Percentiles rank a stretch among this genome's conserved stretches.
Conservation (phyloP, 805 yeast genomes). For the Ogataea minuta region DNA sequence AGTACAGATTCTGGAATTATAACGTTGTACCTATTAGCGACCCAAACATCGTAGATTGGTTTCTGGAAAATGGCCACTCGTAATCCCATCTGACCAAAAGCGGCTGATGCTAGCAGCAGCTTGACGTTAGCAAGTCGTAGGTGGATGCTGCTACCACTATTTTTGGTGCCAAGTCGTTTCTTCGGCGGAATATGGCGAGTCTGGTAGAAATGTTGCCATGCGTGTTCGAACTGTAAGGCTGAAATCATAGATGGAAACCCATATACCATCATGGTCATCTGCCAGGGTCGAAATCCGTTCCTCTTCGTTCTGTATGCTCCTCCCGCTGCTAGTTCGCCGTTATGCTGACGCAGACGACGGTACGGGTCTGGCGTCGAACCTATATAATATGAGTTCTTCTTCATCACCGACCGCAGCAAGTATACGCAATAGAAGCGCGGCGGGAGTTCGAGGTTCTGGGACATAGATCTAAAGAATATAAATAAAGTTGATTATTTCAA, state of each 20-base stretch:
- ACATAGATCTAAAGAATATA: constrained; percentile 1
- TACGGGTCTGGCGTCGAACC: constrained; percentile 83
- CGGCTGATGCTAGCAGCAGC: constrained; percentile 40
- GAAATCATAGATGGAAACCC: constrained; percentile 70
- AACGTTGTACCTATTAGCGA: constrained; percentile 33
- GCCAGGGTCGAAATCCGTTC: constrained; percentile 70
- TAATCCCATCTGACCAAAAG: constrained; percentile 46
- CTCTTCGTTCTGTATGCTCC: constrained; percentile 71
- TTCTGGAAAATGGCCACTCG: constrained; percentile 45
- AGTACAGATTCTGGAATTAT: constrained; percentile 22
- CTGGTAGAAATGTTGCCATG: constrained; percentile 71
- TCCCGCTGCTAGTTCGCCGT: constrained; percentile 59
- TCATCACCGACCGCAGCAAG: constrained; percentile 57
- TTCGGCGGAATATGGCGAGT: constrained; percentile 55
- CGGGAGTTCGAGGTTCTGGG: constrained; percentile 5
- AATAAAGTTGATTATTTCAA: not conserved
- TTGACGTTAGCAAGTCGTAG: constrained; percentile 49
- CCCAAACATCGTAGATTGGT: constrained; percentile 35
- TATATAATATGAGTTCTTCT: constrained; percentile 61
- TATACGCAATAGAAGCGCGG: constrained; percentile 64
- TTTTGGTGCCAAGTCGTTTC: constrained; percentile 38
- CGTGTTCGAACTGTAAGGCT: constrained; percentile 82
- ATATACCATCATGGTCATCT: constrained; percentile 56
- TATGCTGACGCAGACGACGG: constrained; percentile 70
- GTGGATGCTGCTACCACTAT: constrained; percentile 41